These are phyloP conservation scores for Blepharisma japonicum DNA, from an alignment of 73 alveolate species.

Conservation along the genomic window DNA sequence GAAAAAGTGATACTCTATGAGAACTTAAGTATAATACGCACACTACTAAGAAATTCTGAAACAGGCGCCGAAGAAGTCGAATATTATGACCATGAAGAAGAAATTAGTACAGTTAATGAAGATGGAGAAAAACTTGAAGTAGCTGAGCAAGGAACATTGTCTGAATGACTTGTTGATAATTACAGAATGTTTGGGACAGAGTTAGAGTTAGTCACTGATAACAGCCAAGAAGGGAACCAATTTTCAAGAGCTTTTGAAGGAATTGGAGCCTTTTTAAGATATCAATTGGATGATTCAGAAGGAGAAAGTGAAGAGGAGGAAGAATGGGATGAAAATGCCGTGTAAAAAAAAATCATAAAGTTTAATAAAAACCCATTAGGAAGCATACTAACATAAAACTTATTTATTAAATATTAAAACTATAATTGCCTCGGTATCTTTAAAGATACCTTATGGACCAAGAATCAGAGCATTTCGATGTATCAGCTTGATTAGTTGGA, in stretches of 20 bases:
- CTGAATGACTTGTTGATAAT: constrained; percentile 95
- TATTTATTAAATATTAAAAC: too few species aligned
- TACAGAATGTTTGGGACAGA: constrained; percentile 87
- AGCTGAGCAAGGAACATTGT: constrained; percentile 70
- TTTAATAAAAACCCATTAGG: too few species aligned
- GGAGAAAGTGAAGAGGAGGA: constrained; percentile 46
- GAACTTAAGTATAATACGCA: constrained; percentile 73
- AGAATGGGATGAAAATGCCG: constrained; percentile 27
- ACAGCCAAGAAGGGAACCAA: constrained; percentile 95
- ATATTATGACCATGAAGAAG: constrained; percentile 36
- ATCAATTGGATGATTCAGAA: constrained; percentile 79
- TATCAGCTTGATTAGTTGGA: too few species aligned
- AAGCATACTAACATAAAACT: too few species aligned
- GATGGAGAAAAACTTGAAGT: constrained; percentile 85
- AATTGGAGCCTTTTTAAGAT: constrained; percentile 98
- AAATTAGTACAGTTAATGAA: constrained; percentile 1
- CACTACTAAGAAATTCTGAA: constrained; percentile 54
- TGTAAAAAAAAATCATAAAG: too few species aligned
- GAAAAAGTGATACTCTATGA: constrained; percentile 91
- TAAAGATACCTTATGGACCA: too few species aligned
- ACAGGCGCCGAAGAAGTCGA: constrained; percentile 48
- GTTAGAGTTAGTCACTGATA: constrained; percentile 95
- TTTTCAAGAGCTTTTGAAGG: constrained; percentile 98
- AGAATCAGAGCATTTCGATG: too few species aligned
- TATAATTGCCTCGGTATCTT: too few species aligned